Evolutionary conservation across 1,139 yeast genomes (phyloP).

Genomic region (Yamadazyma conglobata): DNA sequence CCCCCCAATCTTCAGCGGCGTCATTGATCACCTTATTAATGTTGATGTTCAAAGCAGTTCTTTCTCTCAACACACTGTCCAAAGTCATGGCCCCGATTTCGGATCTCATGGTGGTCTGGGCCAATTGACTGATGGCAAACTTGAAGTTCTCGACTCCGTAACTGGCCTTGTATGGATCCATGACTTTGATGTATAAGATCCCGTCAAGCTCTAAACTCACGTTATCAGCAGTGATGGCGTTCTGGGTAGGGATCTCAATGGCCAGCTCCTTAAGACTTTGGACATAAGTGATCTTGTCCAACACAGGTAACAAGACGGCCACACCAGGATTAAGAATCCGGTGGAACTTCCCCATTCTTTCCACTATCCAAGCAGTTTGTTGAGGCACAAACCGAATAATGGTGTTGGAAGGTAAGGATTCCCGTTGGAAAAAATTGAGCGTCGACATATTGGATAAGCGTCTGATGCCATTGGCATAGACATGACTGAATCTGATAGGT

Average conservation of each 20-base stretch:
- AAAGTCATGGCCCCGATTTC: constrained; percentile 82
- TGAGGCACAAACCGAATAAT: constrained; percentile 79
- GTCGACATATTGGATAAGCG: constrained; percentile 10
- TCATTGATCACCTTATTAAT: constrained; percentile 79
- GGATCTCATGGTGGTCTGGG: constrained; percentile 87
- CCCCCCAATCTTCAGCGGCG: constrained; percentile 87
- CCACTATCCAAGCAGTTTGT: constrained; percentile 89
- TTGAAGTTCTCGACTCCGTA: constrained; percentile 89
- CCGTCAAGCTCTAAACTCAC: constrained; percentile 86
- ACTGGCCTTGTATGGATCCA: constrained; percentile 80
- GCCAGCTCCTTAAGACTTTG: constrained; percentile 82
- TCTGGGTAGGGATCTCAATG: constrained; percentile 77
- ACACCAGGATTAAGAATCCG: constrained; percentile 75
- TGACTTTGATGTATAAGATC: constrained; percentile 70
- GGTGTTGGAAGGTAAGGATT: constrained; percentile 70
- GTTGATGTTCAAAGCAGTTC: constrained; percentile 67
- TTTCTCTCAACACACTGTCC: constrained; percentile 73
- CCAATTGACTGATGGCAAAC: constrained; percentile 80
- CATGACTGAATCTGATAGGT: background rate
- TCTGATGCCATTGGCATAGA: no score
- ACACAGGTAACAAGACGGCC: constrained; percentile 65
- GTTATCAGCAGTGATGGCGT: constrained; percentile 83
- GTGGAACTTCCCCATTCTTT: constrained; percentile 85
- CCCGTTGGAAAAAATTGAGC: constrained; percentile 63
- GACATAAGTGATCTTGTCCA: constrained; percentile 77